Evolutionary conservation across 2,329 filamentous ascomycete genomes (phyloP), one percentile per base, ranked within the genome.

Genomic region (Fusarium concolor): DNA sequence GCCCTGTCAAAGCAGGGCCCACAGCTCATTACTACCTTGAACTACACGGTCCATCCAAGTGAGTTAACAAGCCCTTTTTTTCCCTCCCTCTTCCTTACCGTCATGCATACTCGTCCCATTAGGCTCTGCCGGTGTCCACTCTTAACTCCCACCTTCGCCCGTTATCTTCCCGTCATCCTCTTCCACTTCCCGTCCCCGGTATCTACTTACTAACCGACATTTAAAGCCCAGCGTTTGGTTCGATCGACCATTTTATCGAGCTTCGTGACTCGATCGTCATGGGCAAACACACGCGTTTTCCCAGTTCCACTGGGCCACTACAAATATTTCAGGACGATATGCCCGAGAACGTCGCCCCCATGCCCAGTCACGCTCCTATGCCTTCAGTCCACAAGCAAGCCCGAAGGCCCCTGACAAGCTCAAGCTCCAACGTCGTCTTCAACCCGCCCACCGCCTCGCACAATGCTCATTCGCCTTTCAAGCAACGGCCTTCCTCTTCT

Each of bases 381-480:
- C 85, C 85, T 31, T 79, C 82, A 44, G 78, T 82, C 50, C 75
- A 80, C 50, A 86, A 83, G 63, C 81, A 82, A 26, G 76, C 80
- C 33, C 82, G 84, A 53, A 82, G 83, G 45, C 82, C 85, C 28
- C 78, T 87, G 12, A 79, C 81, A 70, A 81, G 74, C 67, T 79
- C 85, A 71, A 86, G 85, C 79, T 82, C 84, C 65, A 92, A 92
- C 78, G 85, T 90, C 71, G 81, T 90, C 56, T 85, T 95, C 72
- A 89, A 91, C 71, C 90, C 91, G 24, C 84, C 87, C 66, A 78
- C 83, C 70, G 77, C 84, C 62, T 78, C 83, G 62, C 77, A 82
- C 72, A 80, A 85, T 74, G 85, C 83, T 74, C 85, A 85, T 59
- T 96, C 92, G 55, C 93, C 92, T 12, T 86, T 86, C 74, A 96